Evolutionary conservation across 2,329 filamentous ascomycete species (phyloP), one percentile per base, ranked within the genome.

Genomic region (Gaeumannomyces tritici): DNA sequence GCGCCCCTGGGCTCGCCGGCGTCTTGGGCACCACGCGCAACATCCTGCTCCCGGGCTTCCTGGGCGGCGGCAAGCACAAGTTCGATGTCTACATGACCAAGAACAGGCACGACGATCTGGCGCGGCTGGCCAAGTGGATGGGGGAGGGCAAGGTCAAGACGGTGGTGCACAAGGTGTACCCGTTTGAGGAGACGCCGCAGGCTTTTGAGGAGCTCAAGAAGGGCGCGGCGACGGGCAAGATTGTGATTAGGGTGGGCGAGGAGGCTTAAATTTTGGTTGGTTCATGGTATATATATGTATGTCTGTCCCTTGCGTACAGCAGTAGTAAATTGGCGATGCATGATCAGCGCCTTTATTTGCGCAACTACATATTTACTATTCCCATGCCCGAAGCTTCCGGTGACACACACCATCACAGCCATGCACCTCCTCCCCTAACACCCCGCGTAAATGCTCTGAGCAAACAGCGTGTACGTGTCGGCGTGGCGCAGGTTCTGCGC

Each of bases 401-500:
- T n/a, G n/a, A n/a, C n/a, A n/a, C n/a, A n/a, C n/a, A n/a, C n/a
- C n/a, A n/a, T n/a, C n/a, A n/a, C n/a, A n/a, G n/a, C n/a, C n/a
- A n/a, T n/a, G n/a, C n/a, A n/a, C n/a, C 21, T 8, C 3, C 5
- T 21, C 21, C 42, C 4, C 60, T 24, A 61, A 28, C 63, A 61
- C 11, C 60, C 60, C 6, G 55, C 51, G 24, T 61, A 56, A 54
- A 61, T 42, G 51, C 51, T 55, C 51, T 76, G 72, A 47, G 74
- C 72, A 60, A 74, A 77, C 21, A 77, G 66, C 7, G 73, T 69
- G 61, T 77, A 88, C 0, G 80, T 82, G 69, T 89, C 87, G n/a
- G 87, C 87, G 65, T 89, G 87, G 67, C 79, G 76, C 11, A 89
- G 69, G 60, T 85, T 85, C 68, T 82, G 72, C 4, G 71, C 67